Base-by-base conservation (phyloP, 768 basidiomycete genomes). In the Agrocybe chaxingu region DNA sequence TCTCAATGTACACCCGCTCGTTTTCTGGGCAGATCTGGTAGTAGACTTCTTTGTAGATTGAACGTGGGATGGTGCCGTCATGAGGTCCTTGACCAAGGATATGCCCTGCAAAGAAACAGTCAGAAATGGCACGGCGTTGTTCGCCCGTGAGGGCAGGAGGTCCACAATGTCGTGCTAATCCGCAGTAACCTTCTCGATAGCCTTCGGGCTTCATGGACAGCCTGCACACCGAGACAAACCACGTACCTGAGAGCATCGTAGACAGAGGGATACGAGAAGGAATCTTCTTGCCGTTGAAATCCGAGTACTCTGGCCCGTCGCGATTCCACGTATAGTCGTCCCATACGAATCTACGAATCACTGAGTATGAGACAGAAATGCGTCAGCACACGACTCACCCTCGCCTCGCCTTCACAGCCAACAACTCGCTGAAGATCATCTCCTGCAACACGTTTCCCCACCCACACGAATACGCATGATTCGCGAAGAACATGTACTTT, bases 371-470 rank as follows among this genome's bases (percentile, higher is more conserved):
- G n/a, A n/a, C 2, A 5, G 40, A 41, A 11, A 45, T n/a, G 34
- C 8, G 11, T 47, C 34, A 2, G 29, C 34, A 1, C 13, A 16
- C 35, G 10, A 70, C 82, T 50, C 61, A 85, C 78, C 78, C 68
- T 55, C 82, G 64, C 30, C 72, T 71, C 0, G 79, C 61, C 2
- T 66, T 59, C 42, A 75, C 69, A 0, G 81, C 76, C 2, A 86
- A 62, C 39, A 78, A 67, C 0, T 79, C 70, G 42, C 78, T 75
- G 42, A 84, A 56, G 3, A 84, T 46, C 50, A 81, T 72, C 51
- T 84, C 82, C 52, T 85, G 80, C 70, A 84, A 68, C 7, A 64
- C 71, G 47, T 86, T 86, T 2, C 82, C 83, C 80, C 80, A 85
- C 3, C 84, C 84, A 38, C 74, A 70, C 7, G 59, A 80, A 4